These are phyloP conservation scores for Auricularia heimuer DNA, from an alignment of 768 basidiomycete genomes.

Conservation along the genomic window DNA sequence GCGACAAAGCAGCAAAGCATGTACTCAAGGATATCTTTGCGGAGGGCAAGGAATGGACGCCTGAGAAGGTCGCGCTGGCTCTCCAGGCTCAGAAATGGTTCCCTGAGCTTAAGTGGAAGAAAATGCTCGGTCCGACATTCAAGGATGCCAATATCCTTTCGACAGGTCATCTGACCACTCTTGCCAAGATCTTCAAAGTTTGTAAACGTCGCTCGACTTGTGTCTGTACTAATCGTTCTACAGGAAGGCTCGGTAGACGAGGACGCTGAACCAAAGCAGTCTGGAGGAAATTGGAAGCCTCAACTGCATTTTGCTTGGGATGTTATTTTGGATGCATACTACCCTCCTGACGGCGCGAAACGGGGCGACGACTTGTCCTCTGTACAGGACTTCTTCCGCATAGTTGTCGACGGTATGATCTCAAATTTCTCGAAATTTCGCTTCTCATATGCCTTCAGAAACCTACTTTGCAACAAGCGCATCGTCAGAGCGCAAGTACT, in stretches of 20 bases:
- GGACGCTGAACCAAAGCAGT: slow-evolving; percentile 43
- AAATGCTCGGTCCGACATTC: slow-evolving; percentile 60
- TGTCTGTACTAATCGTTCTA: slow-evolving; percentile 10
- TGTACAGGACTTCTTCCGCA: slow-evolving; percentile 84
- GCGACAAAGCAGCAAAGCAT: slow-evolving; percentile 45
- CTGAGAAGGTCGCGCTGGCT: slow-evolving; percentile 78
- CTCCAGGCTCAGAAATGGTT: slow-evolving; percentile 55
- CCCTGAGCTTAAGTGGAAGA: slow-evolving; percentile 60
- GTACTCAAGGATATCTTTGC: slow-evolving; percentile 45
- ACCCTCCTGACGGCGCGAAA: slow-evolving; percentile 29
- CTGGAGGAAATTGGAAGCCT: slow-evolving; percentile 67
- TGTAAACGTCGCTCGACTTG: not conserved
- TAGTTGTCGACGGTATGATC: slow-evolving; percentile 79
- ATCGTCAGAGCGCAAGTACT: slow-evolving; percentile 82
- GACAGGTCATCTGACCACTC: slow-evolving; percentile 54
- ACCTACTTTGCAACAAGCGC: slow-evolving; percentile 77
- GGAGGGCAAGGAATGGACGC: slow-evolving; percentile 58
- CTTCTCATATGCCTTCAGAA: slow-evolving; percentile 37
- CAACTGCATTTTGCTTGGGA: slow-evolving; percentile 91
- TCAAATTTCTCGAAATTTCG: not conserved
- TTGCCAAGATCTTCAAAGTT: slow-evolving; percentile 79
- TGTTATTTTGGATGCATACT: slow-evolving; percentile 64
- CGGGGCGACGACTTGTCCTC: slow-evolving; percentile 35
- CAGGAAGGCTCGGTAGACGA: slow-evolving; percentile 39
- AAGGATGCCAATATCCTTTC: slow-evolving; percentile 62